Percentiles rank a stretch among this genome's conserved stretches.
Evolutionary conservation across 2,329 filamentous ascomycete species (phyloP).

Genomic region (Mycosphaerelloides madeirae): DNA sequence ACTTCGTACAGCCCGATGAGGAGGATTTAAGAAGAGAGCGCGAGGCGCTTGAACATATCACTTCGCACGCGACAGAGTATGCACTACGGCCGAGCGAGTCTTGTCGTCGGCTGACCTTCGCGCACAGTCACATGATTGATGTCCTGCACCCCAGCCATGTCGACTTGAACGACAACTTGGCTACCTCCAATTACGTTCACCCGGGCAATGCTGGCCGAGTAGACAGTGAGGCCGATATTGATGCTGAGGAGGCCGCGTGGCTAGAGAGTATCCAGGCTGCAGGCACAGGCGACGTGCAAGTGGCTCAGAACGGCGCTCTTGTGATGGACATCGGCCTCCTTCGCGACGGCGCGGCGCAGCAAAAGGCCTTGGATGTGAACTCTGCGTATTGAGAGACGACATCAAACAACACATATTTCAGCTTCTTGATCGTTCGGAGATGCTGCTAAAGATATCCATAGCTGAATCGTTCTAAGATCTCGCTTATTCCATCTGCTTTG

Average conservation of each 20-base stretch:
- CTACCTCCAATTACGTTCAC: constrained; percentile 5
- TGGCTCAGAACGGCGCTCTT: constrained; percentile 25
- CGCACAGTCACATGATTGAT: constrained; percentile 46
- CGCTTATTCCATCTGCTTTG: no score
- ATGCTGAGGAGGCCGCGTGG: constrained; percentile 31
- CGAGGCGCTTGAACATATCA: constrained; percentile 47
- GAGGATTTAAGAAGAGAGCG: constrained; percentile 47
- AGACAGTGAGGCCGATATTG: constrained; percentile 11
- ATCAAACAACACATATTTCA: no score
- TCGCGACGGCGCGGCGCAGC: constrained; percentile 6
- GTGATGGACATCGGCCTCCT: constrained; percentile 24
- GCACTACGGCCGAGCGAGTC: constrained; percentile 14
- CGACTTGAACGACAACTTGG: constrained; percentile 24
- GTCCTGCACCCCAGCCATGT: constrained; percentile 42
- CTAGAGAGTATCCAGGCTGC: constrained; percentile 26
- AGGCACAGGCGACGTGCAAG: constrained; percentile 22
- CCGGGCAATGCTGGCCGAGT: constrained; percentile 9
- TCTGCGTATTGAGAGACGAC: neutral
- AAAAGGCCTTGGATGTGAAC: constrained; percentile 1
- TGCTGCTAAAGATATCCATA: constrained; percentile 4
- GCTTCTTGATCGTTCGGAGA: neutral
- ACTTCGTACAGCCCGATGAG: constrained; percentile 41
- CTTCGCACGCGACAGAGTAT: constrained; percentile 46
- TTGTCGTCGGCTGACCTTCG: constrained; percentile 11
- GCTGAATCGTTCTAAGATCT: no score